Evolutionary conservation across 495 filamentous ascomycete genomes (phyloP).

Genomic region (Neurospora sp.): DNA sequence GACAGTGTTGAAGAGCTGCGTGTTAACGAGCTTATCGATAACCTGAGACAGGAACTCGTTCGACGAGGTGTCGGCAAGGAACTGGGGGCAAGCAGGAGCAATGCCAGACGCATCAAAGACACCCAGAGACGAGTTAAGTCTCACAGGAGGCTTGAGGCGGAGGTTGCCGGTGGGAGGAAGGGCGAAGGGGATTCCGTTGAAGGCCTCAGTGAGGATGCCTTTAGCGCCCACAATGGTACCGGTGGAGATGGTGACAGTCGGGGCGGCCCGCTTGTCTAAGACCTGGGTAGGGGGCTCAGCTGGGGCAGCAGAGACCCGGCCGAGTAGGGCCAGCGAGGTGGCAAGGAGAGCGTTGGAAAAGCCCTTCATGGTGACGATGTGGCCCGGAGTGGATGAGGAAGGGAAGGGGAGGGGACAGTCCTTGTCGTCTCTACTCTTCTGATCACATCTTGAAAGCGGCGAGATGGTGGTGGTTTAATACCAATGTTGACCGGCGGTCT

Average conservation of each 20-base stretch:
- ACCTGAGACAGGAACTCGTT: constrained; percentile 34
- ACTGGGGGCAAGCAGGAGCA: constrained; percentile 47
- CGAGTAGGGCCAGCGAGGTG: constrained; percentile 13
- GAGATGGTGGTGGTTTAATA: not conserved
- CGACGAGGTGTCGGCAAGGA: constrained; percentile 34
- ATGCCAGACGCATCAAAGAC: constrained; percentile 39
- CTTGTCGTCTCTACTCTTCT: not conserved
- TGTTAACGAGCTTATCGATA: constrained; percentile 41
- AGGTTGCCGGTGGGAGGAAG: constrained; percentile 31
- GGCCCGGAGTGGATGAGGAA: not conserved
- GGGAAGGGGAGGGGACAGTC: not conserved
- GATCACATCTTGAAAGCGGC: not conserved
- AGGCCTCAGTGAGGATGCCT: constrained; percentile 26
- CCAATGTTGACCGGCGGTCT: not conserved
- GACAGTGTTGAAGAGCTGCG: constrained; percentile 46
- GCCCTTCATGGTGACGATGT: constrained; percentile 20
- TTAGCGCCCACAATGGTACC: constrained; percentile 42
- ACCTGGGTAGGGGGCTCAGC: constrained; percentile 21
- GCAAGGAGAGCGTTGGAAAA: constrained; percentile 8
- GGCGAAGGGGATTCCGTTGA: constrained; percentile 40
- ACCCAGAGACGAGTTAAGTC: constrained; percentile 32
- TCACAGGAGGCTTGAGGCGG: constrained; percentile 34
- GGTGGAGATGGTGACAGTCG: constrained; percentile 35
- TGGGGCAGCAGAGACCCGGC: constrained; percentile 18
- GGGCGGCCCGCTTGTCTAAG: constrained; percentile 29